Percentiles rank a stretch among this genome's conserved stretches.
Evolutionary conservation across 2,329 filamentous ascomycete genomes (phyloP).

Genomic region (Sclerotiophoma versabilis): DNA sequence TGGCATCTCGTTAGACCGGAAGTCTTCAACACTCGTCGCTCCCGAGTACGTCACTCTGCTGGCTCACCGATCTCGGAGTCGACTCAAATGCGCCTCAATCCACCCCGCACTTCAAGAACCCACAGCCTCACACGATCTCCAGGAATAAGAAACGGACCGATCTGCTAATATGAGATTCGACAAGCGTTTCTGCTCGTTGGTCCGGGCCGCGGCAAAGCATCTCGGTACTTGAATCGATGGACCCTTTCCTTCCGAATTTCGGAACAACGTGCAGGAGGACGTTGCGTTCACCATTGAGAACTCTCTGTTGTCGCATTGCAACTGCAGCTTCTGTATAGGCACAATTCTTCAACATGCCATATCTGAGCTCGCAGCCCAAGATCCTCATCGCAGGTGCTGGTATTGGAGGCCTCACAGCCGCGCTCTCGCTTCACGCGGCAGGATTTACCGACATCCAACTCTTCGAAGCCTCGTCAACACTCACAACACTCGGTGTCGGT

Average conservation of each 20-base stretch:
- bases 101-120: conserved; percentile 4
- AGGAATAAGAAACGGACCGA: conserved; percentile 10
- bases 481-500: conserved; percentile 55
- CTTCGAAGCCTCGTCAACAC: conserved; percentile 52
- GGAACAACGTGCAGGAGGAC: neutral
- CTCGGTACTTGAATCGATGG: conserved; percentile 10
- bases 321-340: neutral
- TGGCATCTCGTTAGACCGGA: neutral
- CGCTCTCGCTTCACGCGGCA: conserved; percentile 74
- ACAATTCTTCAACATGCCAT: conserved; percentile 23
- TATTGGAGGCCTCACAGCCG: conserved; percentile 77
- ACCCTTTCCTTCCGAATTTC: conserved; percentile 8
- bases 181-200: neutral
- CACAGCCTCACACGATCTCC: conserved; percentile 10
- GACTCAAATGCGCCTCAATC: neutral
- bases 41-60: neutral
- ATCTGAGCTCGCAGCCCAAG: conserved; percentile 31
- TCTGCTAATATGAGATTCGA: conserved; percentile 5
- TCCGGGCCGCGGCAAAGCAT: conserved; percentile 9
- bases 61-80: neutral
- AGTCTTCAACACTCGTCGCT: neutral
- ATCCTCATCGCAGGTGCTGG: conserved; percentile 56
- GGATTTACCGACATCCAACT: conserved; percentile 60
- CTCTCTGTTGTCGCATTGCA: neutral
- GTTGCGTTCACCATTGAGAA: neutral